Conservation (phyloP, 805 yeast species). For the Kregervanrija delftensis region DNA sequence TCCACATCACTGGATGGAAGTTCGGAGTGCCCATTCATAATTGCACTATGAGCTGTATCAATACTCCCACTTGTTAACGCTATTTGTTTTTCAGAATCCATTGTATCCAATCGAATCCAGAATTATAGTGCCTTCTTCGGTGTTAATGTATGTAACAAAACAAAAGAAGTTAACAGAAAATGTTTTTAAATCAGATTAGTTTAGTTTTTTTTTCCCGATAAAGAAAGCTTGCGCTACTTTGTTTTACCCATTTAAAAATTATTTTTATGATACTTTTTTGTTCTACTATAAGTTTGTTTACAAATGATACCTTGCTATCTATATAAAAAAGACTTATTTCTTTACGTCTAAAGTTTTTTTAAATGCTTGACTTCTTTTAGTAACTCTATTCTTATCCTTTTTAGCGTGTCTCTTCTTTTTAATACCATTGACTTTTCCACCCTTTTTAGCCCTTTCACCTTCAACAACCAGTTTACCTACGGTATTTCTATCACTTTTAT, state of each 20-base stretch:
- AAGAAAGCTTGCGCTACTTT: neutral
- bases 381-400: slow-evolving; percentile 47
- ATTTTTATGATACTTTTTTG: neutral
- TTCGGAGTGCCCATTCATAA: too few species aligned
- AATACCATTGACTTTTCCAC: slow-evolving; percentile 52
- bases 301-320: neutral
- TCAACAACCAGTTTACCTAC: slow-evolving; percentile 58
- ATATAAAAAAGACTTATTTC: neutral
- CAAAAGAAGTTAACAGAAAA: too few species aligned
- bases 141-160: too few species aligned
- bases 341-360: slow-evolving; percentile 9
- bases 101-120: too few species aligned
- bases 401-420: slow-evolving; percentile 60
- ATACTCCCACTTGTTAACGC: too few species aligned
- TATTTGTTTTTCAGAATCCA: too few species aligned
- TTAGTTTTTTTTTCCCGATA: neutral
- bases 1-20: slow-evolving; percentile 70
- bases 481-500: slow-evolving; percentile 71
- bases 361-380: slow-evolving; percentile 39
- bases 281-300: neutral
- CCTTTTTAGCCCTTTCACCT: slow-evolving; percentile 74
- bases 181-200: neutral
- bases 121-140: too few species aligned
- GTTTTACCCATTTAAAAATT: neutral
- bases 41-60: too few species aligned